Percentiles rank a stretch among this genome's conserved stretches.
These are phyloP conservation scores for Pontederia crassipes DNA, from an alignment of 176 grass and related monocot genomes.

Conservation along the genomic window DNA sequence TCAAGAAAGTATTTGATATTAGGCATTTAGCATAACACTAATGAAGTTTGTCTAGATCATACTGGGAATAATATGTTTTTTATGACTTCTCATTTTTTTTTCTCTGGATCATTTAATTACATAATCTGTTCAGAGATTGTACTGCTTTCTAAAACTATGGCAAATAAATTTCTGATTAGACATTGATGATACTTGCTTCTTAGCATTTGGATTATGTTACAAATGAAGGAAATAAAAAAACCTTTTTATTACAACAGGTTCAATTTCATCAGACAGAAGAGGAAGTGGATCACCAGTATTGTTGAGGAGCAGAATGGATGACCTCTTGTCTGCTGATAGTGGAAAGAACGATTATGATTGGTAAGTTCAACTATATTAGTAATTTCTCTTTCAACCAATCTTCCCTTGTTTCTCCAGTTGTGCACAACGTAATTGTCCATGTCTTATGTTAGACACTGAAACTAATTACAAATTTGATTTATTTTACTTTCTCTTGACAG, in stretches of 20 bases:
- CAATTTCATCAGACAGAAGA: background rate
- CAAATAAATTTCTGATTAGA: no score
- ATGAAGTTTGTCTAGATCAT: no score
- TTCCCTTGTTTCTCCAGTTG: background rate
- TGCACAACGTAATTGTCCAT: no score
- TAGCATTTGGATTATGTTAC: background rate
- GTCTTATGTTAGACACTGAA: background rate
- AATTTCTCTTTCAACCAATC: background rate
- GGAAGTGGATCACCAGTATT: background rate
- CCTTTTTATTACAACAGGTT: background rate
- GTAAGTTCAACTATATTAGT: background rate
- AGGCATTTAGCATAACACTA: no score
- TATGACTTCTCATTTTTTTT: no score
- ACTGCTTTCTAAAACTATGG: no score
- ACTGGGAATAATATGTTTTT: no score
- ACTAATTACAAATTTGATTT: background rate
- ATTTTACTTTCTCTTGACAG: background rate
- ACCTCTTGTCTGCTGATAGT: conserved; percentile 10
- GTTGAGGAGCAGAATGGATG: conserved; percentile 7
- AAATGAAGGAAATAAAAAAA: background rate
- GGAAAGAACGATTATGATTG: conserved; percentile 17
- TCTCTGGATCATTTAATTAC: no score
- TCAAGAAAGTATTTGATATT: no score
- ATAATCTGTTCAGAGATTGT: no score
- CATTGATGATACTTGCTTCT: background rate